These are phyloP conservation scores for Pneumocystis canis DNA, from an alignment of 1,139 yeast genomes.

Conservation along the genomic window DNA sequence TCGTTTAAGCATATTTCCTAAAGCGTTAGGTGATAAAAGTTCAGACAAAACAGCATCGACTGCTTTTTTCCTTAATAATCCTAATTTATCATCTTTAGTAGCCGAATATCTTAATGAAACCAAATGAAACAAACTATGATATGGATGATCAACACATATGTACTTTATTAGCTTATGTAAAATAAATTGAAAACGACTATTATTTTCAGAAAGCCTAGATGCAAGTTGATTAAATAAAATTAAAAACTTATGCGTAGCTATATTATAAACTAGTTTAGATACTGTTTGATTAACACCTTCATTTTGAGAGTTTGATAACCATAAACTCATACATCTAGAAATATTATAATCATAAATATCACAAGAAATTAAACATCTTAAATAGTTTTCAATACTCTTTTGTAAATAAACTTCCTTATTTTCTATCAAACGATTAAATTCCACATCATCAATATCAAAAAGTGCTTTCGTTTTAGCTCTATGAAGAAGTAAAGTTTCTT, in stretches of 20 bases:
- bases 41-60: slow-evolving; percentile 13
- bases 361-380: slow-evolving; percentile 36
- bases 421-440: slow-evolving; percentile 28
- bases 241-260: slow-evolving; percentile 50
- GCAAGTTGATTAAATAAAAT: slow-evolving; percentile 77
- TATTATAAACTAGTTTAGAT: slow-evolving; percentile 23
- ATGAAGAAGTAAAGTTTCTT: slow-evolving; percentile 1
- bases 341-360: slow-evolving; percentile 41
- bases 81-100: slow-evolving; percentile 9
- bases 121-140: slow-evolving; percentile 58
- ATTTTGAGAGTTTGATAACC: slow-evolving; percentile 51
- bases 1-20: not conserved
- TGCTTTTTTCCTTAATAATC: slow-evolving; percentile 14
- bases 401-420: slow-evolving; percentile 28
- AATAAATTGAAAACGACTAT: slow-evolving; percentile 39
- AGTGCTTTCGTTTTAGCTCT: not conserved
- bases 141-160: slow-evolving; percentile 53
- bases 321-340: slow-evolving; percentile 70
- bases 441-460: slow-evolving; percentile 24
- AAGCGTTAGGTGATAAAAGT: not conserved
- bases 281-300: slow-evolving; percentile 25
- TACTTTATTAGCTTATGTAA: slow-evolving; percentile 37
- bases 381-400: slow-evolving; percentile 47
- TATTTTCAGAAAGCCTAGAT: slow-evolving; percentile 47
- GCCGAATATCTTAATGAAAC: slow-evolving; percentile 24